phyloP scores from a whole-genome alignment of 2,329 filamentous ascomycete genomes.

The Calonectria honghensis region DNA sequence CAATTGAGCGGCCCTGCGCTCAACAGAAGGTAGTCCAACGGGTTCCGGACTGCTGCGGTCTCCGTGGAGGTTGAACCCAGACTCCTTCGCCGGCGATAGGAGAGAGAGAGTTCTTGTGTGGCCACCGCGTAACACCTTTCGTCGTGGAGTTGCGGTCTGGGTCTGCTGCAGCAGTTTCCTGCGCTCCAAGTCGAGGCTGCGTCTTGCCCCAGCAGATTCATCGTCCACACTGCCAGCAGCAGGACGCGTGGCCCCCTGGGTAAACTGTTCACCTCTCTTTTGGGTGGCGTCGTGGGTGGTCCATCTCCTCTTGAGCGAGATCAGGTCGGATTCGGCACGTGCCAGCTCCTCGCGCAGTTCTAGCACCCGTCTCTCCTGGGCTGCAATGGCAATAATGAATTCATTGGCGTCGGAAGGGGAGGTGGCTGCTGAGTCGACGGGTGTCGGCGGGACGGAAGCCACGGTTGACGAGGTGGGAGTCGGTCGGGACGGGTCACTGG shows the following conservation, averaged over 20 bases:
- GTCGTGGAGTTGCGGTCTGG: conserved; percentile 66
- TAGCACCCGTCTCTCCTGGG: conserved; percentile 92
- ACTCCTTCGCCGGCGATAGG: conserved; percentile 79
- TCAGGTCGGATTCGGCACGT: conserved; percentile 86
- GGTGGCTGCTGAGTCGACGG: conserved; percentile 64
- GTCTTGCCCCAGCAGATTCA: conserved; percentile 60
- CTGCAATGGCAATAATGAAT: conserved; percentile 92
- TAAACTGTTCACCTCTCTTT: conserved; percentile 81
- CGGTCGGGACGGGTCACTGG: conserved; percentile 71
- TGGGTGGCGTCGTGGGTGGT: conserved; percentile 84
- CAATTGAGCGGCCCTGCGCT: conserved; percentile 59
- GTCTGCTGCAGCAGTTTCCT: conserved; percentile 78
- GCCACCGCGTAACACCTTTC: conserved; percentile 81
- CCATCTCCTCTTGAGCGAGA: conserved; percentile 88
- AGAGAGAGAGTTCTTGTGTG: conserved; percentile 83
- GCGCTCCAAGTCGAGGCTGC: conserved; percentile 80
- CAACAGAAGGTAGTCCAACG: conserved; percentile 53
- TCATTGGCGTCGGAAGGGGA: conserved; percentile 75
- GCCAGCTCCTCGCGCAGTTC: conserved; percentile 93
- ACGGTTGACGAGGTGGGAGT: conserved; percentile 64
- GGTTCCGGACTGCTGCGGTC: conserved; percentile 57
- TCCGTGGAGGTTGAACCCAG: conserved; percentile 66
- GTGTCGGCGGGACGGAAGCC: conserved; percentile 70
- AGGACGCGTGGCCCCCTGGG: conserved; percentile 71
- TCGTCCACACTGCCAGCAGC: conserved; percentile 54